A percentile compares a stretch with the other conserved stretches of the same genome.
These are phyloP conservation scores for Annulohypoxylon maeteangense DNA, from an alignment of 495 filamentous ascomycete genomes.

Conservation along the genomic window DNA sequence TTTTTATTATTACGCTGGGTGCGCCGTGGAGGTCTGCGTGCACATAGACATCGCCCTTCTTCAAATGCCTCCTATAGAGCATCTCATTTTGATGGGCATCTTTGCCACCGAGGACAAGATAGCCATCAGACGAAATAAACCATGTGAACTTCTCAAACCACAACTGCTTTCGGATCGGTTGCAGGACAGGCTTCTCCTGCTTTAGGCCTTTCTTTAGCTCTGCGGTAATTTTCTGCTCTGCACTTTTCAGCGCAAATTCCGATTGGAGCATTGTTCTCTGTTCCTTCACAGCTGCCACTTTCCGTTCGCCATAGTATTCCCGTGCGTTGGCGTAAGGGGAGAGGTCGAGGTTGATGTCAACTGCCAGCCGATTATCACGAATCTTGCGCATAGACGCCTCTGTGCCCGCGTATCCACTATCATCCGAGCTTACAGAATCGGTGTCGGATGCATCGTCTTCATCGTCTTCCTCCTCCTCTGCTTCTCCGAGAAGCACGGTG, in stretches of 20 bases:
- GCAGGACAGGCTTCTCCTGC: conserved; percentile 89
- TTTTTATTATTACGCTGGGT: conserved; percentile 84
- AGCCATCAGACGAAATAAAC: conserved; percentile 96
- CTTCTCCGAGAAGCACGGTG: conserved; percentile 81
- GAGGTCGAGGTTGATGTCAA: conserved; percentile 86
- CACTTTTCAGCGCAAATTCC: conserved; percentile 83
- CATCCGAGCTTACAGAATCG: conserved; percentile 70
- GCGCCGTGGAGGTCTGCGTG: conserved; percentile 92
- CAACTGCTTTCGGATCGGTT: conserved; percentile 79
- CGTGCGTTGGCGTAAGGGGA: conserved; percentile 88
- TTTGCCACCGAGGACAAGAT: conserved; percentile 86
- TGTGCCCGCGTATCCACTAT: conserved; percentile 63
- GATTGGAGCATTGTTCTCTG: conserved; percentile 87
- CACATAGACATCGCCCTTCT: conserved; percentile 90
- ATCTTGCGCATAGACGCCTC: conserved; percentile 51
- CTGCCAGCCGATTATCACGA: conserved; percentile 63
- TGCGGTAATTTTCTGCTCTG: conserved; percentile 84
- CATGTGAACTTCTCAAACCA: conserved; percentile 98
- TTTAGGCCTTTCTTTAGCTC: conserved; percentile 89
- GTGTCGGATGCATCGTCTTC: conserved; percentile 71
- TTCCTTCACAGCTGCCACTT: conserved; percentile 82
- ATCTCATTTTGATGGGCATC: conserved; percentile 93
- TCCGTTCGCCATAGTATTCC: conserved; percentile 91
- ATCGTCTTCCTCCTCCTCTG: conserved; percentile 61
- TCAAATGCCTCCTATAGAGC: conserved; percentile 83